phyloP scores from a whole-genome alignment of 768 basidiomycete species.

The Leucosporidium yakuticum region DNA sequence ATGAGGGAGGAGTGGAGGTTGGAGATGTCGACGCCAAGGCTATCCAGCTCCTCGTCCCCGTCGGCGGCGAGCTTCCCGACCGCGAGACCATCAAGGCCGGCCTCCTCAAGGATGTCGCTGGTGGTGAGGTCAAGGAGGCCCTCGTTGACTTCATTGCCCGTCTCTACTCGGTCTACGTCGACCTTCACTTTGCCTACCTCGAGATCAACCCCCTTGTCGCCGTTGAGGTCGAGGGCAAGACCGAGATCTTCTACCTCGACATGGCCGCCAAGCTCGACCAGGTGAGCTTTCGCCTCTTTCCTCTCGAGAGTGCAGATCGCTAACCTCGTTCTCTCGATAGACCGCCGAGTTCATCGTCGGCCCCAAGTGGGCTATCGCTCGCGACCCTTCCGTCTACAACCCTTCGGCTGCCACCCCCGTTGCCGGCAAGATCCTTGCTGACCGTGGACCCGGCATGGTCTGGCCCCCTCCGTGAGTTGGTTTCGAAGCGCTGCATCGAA shows the following conservation, averaged over 20 bases:
- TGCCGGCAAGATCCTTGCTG: constrained; percentile 59
- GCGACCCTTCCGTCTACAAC: constrained; percentile 75
- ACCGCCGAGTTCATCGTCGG: constrained; percentile 97
- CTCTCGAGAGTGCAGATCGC: neutral
- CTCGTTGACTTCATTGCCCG: constrained; percentile 91
- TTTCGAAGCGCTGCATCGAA: neutral
- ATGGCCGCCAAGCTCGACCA: constrained; percentile 99
- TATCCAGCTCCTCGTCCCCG: constrained; percentile 75
- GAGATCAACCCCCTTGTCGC: constrained; percentile 98
- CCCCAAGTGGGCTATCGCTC: constrained; percentile 96
- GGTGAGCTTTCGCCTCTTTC: constrained; percentile 35
- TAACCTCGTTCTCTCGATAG: constrained; percentile 18
- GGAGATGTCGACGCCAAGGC: constrained; percentile 98
- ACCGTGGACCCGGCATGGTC: constrained; percentile 95
- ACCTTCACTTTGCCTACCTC: constrained; percentile 98
- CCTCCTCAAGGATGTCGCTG: constrained; percentile 77
- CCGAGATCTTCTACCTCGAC: constrained; percentile 88
- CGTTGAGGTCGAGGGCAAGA: constrained; percentile 69
- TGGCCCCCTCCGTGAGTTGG: constrained; percentile 41
- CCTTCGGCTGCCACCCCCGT: constrained; percentile 47
- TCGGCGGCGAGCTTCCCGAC: constrained; percentile 69
- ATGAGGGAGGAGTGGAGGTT: constrained; percentile 97
- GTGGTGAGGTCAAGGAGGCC: constrained; percentile 71
- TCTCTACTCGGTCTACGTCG: constrained; percentile 94
- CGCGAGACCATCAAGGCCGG: constrained; percentile 66